phyloP scores from a whole-genome alignment of 225 moss, liverwort and hornwort species.

The Physcomitrium patens region DNA sequence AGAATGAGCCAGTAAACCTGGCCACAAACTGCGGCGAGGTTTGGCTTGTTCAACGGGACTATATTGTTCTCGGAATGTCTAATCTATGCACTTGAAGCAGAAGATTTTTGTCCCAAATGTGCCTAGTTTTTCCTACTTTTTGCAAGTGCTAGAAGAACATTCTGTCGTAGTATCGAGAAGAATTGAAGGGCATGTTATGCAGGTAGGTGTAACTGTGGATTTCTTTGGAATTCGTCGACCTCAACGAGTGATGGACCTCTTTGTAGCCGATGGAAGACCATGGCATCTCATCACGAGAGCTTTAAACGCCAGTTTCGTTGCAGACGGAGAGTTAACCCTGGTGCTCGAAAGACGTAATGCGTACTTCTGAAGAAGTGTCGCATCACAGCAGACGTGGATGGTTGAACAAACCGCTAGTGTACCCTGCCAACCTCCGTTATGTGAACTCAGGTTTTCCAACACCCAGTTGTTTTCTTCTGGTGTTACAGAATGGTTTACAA shows the following conservation, averaged over 20 bases:
- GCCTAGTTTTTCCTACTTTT: too few relatives aligned
- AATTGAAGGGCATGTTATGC: conserved; percentile 31
- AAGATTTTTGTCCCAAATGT: too few relatives aligned
- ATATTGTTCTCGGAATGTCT: background rate
- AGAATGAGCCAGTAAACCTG: too few relatives aligned
- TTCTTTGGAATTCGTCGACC: conserved; percentile 75
- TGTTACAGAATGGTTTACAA: too few relatives aligned
- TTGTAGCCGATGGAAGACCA: conserved; percentile 67
- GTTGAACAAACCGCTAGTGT: too few relatives aligned
- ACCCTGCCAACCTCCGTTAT: too few relatives aligned
- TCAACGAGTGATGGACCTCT: conserved; percentile 24
- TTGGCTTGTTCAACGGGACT: background rate
- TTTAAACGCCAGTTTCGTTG: conserved; percentile 70
- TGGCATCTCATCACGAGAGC: conserved; percentile 77
- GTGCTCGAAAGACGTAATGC: conserved; percentile 54
- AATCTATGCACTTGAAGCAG: background rate
- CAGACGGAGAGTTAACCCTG: conserved; percentile 72
- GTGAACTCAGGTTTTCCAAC: too few relatives aligned
- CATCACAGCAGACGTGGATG: too few relatives aligned
- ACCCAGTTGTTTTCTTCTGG: too few relatives aligned
- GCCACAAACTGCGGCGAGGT: background rate
- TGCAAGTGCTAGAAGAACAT: background rate
- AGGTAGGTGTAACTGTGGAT: conserved; percentile 77
- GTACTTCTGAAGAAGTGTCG: background rate
- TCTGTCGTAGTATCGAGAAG: conserved; percentile 15